These are phyloP conservation scores for Nepenthes mirabilis DNA, from an alignment of 148 eudicot species.

Conservation along the genomic window DNA sequence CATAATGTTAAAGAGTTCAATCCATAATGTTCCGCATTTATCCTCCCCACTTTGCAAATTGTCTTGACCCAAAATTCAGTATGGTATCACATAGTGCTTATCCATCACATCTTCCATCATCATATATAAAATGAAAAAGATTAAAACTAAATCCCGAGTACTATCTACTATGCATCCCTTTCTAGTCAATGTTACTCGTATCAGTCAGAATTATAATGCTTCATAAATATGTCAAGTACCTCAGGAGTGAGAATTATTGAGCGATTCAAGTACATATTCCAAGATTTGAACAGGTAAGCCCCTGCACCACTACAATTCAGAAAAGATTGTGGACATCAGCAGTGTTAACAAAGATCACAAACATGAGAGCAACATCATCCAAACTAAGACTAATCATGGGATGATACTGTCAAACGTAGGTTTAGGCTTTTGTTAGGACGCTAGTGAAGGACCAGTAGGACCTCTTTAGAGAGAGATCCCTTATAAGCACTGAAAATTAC, in stretches of 20 bases:
- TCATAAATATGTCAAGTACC: slow-evolving; percentile 22
- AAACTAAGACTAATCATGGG: not conserved
- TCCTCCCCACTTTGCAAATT: not conserved
- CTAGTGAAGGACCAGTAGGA: no score
- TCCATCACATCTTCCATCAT: not conserved
- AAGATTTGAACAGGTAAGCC: slow-evolving; percentile 89
- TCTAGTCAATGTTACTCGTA: no score
- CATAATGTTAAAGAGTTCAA: not conserved
- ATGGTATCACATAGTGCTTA: no score
- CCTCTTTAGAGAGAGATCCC: no score
- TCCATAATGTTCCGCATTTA: not conserved
- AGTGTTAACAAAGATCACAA: not conserved
- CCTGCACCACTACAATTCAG: slow-evolving; percentile 73
- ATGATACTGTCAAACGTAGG: no score
- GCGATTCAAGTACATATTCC: slow-evolving; percentile 74
- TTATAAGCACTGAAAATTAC: no score
- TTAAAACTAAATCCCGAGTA: not conserved
- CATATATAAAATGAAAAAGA: not conserved
- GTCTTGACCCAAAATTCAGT: no score
- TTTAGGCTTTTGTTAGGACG: no score
- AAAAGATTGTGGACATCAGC: slow-evolving; percentile 1
- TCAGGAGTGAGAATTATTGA: slow-evolving; percentile 92
- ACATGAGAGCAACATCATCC: not conserved
- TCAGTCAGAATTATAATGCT: not conserved
- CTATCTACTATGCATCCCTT: not conserved